phyloP scores from a whole-genome alignment of 495 filamentous ascomycete species.

The Rhypophila decipiens region DNA sequence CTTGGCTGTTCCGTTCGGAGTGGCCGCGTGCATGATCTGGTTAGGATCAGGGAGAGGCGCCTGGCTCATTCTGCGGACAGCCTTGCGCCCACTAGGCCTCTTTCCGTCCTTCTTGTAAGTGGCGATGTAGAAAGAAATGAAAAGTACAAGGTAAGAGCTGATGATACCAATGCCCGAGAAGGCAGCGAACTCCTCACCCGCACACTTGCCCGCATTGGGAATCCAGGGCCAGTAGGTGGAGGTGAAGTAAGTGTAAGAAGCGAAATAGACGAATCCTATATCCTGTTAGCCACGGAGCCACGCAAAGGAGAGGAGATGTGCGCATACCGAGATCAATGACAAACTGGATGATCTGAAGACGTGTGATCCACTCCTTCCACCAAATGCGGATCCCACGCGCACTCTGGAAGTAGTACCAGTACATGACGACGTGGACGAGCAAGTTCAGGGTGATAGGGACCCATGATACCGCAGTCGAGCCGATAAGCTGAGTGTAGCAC shows the following conservation, averaged over 20 bases:
- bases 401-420: constrained; percentile 78
- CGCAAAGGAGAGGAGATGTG: background rate
- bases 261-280: constrained; percentile 85
- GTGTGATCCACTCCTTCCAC: constrained; percentile 90
- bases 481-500: constrained; percentile 79
- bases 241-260: constrained; percentile 92
- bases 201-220: constrained; percentile 77
- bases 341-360: constrained; percentile 79
- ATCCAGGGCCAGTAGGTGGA: constrained; percentile 83
- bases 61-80: constrained; percentile 46
- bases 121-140: constrained; percentile 97
- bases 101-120: constrained; percentile 89
- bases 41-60: constrained; percentile 47
- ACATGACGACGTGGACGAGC: constrained; percentile 72
- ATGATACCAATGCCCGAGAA: constrained; percentile 89
- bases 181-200: constrained; percentile 95
- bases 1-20: constrained; percentile 28
- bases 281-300: constrained; percentile 11
- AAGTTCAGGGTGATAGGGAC: constrained; percentile 72
- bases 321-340: constrained; percentile 67
- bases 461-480: constrained; percentile 73
- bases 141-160: constrained; percentile 89
- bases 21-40: constrained; percentile 27
- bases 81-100: constrained; percentile 50
- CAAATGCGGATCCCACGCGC: constrained; percentile 75